Evolutionary conservation across 768 basidiomycete species (phyloP).

Genomic region (Dentipellis fragilis): DNA sequence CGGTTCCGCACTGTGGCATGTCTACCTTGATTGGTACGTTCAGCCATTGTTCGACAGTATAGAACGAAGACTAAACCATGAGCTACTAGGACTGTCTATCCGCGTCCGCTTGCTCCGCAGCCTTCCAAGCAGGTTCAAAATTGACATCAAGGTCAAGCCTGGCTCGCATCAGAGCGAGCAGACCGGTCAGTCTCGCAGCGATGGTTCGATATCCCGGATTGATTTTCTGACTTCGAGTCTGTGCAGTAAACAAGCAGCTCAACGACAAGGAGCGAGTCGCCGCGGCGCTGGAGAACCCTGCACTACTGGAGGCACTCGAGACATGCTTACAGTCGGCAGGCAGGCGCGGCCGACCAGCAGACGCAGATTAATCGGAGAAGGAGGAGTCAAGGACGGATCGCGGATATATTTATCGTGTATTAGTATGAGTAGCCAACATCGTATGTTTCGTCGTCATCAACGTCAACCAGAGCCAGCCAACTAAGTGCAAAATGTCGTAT

Average conservation of each 20-base stretch:
- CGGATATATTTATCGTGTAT: not conserved
- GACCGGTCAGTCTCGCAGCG: constrained; percentile 44
- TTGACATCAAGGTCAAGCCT: constrained; percentile 87
- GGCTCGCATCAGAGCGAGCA: constrained; percentile 95
- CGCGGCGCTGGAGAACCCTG: constrained; percentile 88
- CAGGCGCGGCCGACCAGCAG: not conserved
- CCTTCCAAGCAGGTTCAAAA: constrained; percentile 86
- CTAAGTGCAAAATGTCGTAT: too few relatives aligned
- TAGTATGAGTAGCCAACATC: not conserved
- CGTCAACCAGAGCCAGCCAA: not conserved
- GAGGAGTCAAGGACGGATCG: not conserved
- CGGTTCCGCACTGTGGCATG: constrained; percentile 96
- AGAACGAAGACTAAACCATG: not conserved
- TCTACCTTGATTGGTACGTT: constrained; percentile 85
- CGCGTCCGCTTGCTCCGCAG: constrained; percentile 84
- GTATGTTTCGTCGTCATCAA: not conserved
- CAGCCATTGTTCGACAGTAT: not conserved
- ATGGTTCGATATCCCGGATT: not conserved
- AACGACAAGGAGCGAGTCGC: constrained; percentile 99
- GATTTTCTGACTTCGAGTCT: not conserved
- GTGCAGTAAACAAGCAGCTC: constrained; percentile 89
- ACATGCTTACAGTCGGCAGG: constrained; percentile 40
- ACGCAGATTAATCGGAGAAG: not conserved
- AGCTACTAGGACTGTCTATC: constrained; percentile 73
- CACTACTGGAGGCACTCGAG: constrained; percentile 81